Percentiles rank a stretch among this genome's conserved stretches.
These are phyloP conservation scores for Chaetomidium leptoderma DNA, from an alignment of 495 filamentous ascomycete species.

Conservation along the genomic window DNA sequence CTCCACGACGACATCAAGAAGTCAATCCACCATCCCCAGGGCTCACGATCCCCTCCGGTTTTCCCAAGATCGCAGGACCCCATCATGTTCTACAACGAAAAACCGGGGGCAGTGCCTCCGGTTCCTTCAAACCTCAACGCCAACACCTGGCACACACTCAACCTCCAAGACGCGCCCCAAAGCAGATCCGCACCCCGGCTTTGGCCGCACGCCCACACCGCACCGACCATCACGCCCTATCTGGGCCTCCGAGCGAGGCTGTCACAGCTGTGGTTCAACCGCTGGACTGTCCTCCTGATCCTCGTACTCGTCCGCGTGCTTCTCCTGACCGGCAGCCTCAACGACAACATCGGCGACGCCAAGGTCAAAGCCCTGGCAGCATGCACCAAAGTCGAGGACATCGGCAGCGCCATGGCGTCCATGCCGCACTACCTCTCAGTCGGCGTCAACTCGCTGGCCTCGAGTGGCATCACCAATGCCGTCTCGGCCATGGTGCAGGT, in stretches of 20 bases:
- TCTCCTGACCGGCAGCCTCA: conserved; percentile 63
- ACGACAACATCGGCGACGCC: conserved; percentile 69
- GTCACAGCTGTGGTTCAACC: conserved; percentile 94
- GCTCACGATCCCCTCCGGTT: conserved; percentile 1
- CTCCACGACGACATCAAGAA: conserved; percentile 5
- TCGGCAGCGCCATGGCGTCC: conserved; percentile 93
- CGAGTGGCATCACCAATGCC: conserved; percentile 68
- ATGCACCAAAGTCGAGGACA: conserved; percentile 86
- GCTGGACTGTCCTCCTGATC: conserved; percentile 87
- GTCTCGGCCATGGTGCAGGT: conserved; percentile 72
- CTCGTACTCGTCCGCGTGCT: conserved; percentile 78
- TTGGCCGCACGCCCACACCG: conserved; percentile 26
- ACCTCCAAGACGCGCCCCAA: conserved; percentile 12
- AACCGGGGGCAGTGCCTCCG: conserved; percentile 22
- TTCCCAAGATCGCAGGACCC: not conserved
- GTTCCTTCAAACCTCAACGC: conserved; percentile 26
- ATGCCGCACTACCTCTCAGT: conserved; percentile 90
- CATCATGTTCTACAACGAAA: conserved; percentile 28
- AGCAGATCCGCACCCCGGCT: conserved; percentile 13
- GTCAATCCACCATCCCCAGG: conserved; percentile 10
- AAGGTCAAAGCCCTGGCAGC: conserved; percentile 76
- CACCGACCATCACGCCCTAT: conserved; percentile 70
- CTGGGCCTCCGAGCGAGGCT: conserved; percentile 83
- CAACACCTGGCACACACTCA: conserved; percentile 25
- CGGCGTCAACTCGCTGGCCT: conserved; percentile 83